Conservation (phyloP, 73 alveolate species). For the Breviolum minutum region DNA sequence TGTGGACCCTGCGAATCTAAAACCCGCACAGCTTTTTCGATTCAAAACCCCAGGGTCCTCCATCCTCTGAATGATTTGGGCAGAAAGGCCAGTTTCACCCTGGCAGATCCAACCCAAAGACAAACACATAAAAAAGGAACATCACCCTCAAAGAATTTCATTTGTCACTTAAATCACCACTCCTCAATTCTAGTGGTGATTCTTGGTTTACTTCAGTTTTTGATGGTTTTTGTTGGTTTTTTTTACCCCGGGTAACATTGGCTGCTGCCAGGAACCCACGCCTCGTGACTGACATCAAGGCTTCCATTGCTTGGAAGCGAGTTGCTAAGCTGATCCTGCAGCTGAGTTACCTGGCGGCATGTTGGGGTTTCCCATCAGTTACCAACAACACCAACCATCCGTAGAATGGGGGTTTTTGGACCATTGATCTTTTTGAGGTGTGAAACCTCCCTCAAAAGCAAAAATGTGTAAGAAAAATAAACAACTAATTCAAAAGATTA, state of each 20-base stretch:
- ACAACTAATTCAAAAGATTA: no score
- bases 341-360: conserved; percentile 71
- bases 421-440: not conserved
- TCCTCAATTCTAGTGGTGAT: not conserved
- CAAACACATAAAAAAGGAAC: not conserved
- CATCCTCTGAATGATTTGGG: conserved; percentile 74
- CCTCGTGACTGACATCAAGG: conserved; percentile 15
- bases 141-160: not conserved
- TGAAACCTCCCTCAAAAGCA: no score
- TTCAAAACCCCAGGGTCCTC: conserved; percentile 9
- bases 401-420: not conserved
- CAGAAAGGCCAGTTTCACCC: conserved; percentile 89
- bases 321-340: conserved; percentile 94
- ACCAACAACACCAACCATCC: not conserved
- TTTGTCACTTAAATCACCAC: no score
- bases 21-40: not conserved
- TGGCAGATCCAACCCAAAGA: not conserved
- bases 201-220: not conserved
- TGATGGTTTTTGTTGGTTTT: not conserved
- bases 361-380: not conserved
- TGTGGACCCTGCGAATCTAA: not conserved
- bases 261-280: not conserved
- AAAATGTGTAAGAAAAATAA: no score
- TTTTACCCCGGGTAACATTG: not conserved
- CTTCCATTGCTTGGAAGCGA: conserved; percentile 65